These are phyloP conservation scores for Xylariaceae sp. DNA, from an alignment of 2,329 filamentous ascomycete genomes.

Conservation along the genomic window DNA sequence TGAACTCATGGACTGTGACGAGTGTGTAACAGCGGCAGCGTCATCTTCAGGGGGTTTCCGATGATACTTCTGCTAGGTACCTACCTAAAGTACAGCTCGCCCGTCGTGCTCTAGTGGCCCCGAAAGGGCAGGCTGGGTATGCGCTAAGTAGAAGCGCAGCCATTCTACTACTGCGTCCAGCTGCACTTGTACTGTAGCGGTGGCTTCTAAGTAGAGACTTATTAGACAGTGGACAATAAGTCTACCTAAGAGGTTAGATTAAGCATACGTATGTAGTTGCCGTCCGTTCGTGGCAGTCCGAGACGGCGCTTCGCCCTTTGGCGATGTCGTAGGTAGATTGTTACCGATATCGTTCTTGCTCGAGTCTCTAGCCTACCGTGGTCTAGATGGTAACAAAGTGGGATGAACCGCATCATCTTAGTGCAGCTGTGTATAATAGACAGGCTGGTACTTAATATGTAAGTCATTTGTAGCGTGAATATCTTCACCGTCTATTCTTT, in stretches of 20 bases:
- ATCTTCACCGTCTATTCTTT: no score
- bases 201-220: no score
- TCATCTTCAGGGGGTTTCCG: conserved; percentile 14
- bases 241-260: no score
- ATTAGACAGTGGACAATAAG: no score
- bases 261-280: no score
- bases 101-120: neutral
- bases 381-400: neutral
- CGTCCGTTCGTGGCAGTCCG: no score
- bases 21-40: conserved; percentile 5
- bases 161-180: no score
- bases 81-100: neutral
- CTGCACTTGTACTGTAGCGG: no score
- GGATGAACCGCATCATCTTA: neutral
- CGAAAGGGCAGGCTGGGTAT: neutral
- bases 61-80: conserved; percentile 8
- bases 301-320: neutral
- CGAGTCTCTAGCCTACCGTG: neutral
- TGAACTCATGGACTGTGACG: neutral
- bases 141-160: neutral
- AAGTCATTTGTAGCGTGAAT: no score
- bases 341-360: no score
- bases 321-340: neutral
- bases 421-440: neutral
- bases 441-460: no score